Conservation (phyloP, 805 yeast genomes). For the Cyberlindnera mrakii region DNA sequence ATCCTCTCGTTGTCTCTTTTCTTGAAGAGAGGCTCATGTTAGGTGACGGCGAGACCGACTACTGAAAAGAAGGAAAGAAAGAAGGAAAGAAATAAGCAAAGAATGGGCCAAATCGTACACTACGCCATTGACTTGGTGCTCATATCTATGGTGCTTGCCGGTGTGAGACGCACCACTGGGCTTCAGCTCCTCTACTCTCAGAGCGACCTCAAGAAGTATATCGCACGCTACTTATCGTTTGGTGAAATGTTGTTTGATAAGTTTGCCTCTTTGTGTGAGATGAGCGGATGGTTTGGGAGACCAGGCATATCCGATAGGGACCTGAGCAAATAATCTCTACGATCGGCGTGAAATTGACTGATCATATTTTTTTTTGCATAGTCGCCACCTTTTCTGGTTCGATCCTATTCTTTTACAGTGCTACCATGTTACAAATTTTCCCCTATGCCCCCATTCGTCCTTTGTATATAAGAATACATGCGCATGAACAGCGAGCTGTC, state of each 20-base stretch:
- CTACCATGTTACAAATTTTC: too few species aligned
- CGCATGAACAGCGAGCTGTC: too few species aligned
- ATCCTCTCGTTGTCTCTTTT: too few species aligned
- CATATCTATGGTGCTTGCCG: constrained; percentile 78
- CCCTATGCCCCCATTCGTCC: too few species aligned
- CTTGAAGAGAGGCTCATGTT: too few species aligned
- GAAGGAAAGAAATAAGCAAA: neutral
- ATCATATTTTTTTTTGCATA: too few species aligned
- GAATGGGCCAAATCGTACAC: constrained; percentile 55
- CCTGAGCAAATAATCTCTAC: neutral
- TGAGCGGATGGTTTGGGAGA: constrained; percentile 40
- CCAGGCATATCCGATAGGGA: constrained; percentile 13
- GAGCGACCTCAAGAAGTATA: constrained; percentile 37
- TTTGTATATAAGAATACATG: too few species aligned
- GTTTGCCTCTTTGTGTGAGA: constrained; percentile 37
- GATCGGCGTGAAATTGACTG: too few species aligned
- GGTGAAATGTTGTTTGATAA: constrained; percentile 58
- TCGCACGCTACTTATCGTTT: constrained; percentile 46
- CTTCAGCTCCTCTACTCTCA: constrained; percentile 32
- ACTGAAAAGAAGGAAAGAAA: too few species aligned
- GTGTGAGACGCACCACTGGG: constrained; percentile 81
- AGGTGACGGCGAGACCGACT: too few species aligned
- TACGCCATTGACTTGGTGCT: constrained; percentile 72
- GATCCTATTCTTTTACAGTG: too few species aligned
- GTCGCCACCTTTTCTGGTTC: too few species aligned